Percentiles rank a stretch among this genome's conserved stretches.
phyloP scores from a whole-genome alignment of 306 rosid species.

The Nissolia schottii region DNA sequence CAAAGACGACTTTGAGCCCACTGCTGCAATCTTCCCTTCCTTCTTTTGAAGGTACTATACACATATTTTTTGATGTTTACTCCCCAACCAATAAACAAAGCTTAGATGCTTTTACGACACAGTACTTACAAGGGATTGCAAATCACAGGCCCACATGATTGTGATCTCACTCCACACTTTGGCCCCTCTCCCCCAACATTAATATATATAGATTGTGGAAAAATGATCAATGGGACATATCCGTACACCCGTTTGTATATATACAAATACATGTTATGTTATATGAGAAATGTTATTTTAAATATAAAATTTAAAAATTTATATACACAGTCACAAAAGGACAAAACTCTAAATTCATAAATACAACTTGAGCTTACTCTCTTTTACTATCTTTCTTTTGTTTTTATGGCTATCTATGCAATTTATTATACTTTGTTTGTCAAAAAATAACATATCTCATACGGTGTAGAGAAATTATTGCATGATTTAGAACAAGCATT shows the following conservation, averaged over 20 bases:
- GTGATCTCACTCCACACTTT: constrained; percentile 27
- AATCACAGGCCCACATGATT: constrained; percentile 45
- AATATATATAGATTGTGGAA: background rate
- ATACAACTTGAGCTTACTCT: no score
- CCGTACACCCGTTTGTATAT: background rate
- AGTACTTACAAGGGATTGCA: constrained; percentile 34
- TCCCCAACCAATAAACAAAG: constrained; percentile 33
- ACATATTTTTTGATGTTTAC: constrained; percentile 36
- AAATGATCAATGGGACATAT: background rate
- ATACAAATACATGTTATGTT: no score
- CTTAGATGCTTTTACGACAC: constrained; percentile 41
- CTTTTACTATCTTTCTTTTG: no score
- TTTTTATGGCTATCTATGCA: no score
- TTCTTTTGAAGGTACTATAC: background rate
- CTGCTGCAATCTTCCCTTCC: background rate
- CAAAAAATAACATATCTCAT: no score
- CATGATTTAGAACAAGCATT: no score
- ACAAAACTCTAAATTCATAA: no score
- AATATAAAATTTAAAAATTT: no score
- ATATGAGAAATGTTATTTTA: no score
- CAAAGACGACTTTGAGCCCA: constrained; percentile 12
- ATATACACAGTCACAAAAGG: no score
- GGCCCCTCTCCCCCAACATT: background rate
- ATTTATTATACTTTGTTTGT: no score
- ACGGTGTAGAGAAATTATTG: no score